Evolutionary conservation across 208 protist genomes (phyloP).

Genomic region (Leishmania tropica): DNA sequence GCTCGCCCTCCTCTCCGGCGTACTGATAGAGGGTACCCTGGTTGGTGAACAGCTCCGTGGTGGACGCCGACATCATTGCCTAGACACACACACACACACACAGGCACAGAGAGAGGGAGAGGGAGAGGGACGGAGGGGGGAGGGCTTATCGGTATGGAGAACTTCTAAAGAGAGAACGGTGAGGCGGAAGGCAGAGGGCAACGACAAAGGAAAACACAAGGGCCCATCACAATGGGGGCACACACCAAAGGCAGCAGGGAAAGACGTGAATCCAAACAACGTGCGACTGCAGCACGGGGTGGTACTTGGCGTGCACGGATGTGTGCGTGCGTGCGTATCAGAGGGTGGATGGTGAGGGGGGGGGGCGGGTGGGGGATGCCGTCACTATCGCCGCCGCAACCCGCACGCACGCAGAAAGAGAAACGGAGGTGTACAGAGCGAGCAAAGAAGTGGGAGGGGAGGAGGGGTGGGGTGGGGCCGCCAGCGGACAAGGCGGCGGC

Average conservation of each 20-base stretch:
- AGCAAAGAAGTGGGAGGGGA: not conserved
- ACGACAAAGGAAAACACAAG: not conserved
- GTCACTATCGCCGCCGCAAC: not conserved
- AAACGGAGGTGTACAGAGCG: not conserved
- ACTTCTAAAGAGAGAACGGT: not conserved
- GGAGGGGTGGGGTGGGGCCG: not conserved
- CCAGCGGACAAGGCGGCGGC: not conserved
- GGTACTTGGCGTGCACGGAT: not conserved
- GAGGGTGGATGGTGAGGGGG: not conserved
- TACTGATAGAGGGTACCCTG: constrained; percentile 53
- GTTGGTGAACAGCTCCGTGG: constrained; percentile 31
- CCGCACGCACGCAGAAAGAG: not conserved
- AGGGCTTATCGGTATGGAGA: not conserved
- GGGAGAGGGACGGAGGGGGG: not conserved
- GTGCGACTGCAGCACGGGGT: not conserved
- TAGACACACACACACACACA: not conserved
- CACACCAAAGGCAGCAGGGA: no score
- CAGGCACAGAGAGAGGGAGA: not conserved
- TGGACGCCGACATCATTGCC: not conserved
- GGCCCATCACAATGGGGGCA: no score
- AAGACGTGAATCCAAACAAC: not conserved
- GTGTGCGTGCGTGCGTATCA: not conserved
- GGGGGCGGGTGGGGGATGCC: not conserved
- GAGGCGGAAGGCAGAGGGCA: not conserved
- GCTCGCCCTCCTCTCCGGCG: constrained; percentile 15